These are phyloP conservation scores for Syzygium aromaticum DNA, from an alignment of 345 rosid genomes.

Conservation along the genomic window DNA sequence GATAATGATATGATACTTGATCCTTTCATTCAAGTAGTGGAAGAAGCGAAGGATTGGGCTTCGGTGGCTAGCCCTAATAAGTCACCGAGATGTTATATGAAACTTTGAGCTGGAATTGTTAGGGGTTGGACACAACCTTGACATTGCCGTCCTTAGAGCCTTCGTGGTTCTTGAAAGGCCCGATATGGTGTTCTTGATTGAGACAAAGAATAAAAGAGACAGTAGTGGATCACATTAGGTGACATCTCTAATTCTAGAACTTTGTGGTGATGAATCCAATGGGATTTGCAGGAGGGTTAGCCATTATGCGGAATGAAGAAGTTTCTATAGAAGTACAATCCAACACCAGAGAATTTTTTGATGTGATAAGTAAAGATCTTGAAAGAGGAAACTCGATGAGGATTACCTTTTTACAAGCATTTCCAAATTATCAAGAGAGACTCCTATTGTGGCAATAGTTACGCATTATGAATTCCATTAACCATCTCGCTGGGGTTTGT, in stretches of 20 bases:
- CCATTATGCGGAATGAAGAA: background rate
- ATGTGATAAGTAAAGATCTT: background rate
- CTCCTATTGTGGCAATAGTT: background rate
- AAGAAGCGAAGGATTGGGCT: background rate
- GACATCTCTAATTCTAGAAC: background rate
- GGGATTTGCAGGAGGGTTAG: background rate
- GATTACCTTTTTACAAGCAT: background rate
- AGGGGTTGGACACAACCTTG: background rate
- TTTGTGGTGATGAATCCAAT: background rate
- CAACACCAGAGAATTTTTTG: background rate
- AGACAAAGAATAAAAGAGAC: background rate
- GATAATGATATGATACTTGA: background rate
- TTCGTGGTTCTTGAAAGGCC: background rate
- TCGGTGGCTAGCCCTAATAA: background rate
- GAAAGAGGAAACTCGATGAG: background rate
- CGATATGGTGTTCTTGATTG: background rate
- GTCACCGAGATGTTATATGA: background rate
- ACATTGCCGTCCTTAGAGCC: background rate
- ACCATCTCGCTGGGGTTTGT: background rate
- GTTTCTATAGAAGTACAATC: background rate
- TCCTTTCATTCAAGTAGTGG: background rate
- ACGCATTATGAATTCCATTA: background rate
- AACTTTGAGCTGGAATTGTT: background rate
- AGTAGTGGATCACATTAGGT: background rate
- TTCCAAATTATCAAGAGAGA: background rate